Percentiles rank a stretch among this genome's conserved stretches.
phyloP scores from a whole-genome alignment of 1,284 basidiomycete species.

The Pascua sp. region DNA sequence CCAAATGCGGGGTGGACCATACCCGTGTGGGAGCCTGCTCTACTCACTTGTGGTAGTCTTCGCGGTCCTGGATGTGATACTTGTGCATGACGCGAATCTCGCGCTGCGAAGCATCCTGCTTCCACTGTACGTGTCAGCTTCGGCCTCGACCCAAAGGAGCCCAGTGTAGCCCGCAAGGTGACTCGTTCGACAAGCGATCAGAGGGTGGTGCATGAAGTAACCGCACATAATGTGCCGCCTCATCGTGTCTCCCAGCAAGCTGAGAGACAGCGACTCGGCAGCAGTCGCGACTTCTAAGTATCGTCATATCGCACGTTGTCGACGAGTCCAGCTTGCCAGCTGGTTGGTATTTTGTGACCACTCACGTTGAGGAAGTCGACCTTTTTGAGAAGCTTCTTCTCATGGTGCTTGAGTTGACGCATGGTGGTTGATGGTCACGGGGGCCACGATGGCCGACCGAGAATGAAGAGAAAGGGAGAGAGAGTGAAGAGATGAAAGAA shows the following conservation, averaged over 20 bases:
- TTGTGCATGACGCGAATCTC: slow-evolving; percentile 94
- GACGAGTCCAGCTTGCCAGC: background rate
- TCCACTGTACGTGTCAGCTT: slow-evolving; percentile 65
- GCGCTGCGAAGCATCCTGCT: slow-evolving; percentile 84
- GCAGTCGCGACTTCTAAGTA: too few relatives aligned
- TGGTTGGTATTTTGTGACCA: slow-evolving; percentile 10
- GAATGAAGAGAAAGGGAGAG: too few relatives aligned
- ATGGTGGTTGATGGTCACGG: slow-evolving; percentile 48
- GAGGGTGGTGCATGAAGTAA: too few relatives aligned
- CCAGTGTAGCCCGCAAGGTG: too few relatives aligned
- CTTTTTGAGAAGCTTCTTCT: slow-evolving; percentile 90
- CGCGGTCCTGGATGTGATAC: slow-evolving; percentile 90
- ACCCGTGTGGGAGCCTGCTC: too few relatives aligned
- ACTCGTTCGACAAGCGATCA: too few relatives aligned
- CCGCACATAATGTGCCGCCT: too few relatives aligned
- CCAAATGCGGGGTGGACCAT: too few relatives aligned
- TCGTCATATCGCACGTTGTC: background rate
- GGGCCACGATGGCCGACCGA: too few relatives aligned
- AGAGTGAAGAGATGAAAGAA: too few relatives aligned
- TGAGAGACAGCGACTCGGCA: too few relatives aligned
- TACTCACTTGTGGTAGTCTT: slow-evolving; percentile 88
- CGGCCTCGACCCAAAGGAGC: background rate
- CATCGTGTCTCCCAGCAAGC: too few relatives aligned
- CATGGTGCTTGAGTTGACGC: slow-evolving; percentile 88
- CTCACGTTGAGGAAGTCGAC: slow-evolving; percentile 85